Evolutionary conservation across 495 filamentous ascomycete species (phyloP).

Genomic region (Xylaria telfairii): DNA sequence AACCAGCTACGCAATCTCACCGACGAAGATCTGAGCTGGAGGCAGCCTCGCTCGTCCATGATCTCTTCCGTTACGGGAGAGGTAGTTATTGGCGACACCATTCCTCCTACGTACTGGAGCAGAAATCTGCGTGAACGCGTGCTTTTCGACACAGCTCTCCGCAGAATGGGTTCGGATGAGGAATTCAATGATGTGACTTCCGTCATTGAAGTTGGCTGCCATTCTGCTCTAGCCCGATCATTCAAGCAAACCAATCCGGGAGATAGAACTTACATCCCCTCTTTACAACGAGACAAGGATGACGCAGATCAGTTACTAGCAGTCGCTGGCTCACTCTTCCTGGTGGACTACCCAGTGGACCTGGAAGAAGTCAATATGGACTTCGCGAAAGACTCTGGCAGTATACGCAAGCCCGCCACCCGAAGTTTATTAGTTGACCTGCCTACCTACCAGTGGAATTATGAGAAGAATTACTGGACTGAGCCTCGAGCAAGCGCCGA

Average conservation of each 20-base stretch:
- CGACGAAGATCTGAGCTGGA: conserved; percentile 26
- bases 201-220: conserved; percentile 60
- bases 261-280: conserved; percentile 41
- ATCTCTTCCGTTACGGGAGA: conserved; percentile 45
- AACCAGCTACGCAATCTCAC: conserved; percentile 18
- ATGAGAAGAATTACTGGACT: conserved; percentile 46
- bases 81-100: neutral
- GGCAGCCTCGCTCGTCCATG: conserved; percentile 24
- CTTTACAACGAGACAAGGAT: conserved; percentile 45
- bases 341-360: conserved; percentile 20
- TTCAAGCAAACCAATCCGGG: conserved; percentile 46
- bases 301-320: conserved; percentile 41
- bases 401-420: conserved; percentile 25
- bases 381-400: conserved; percentile 2
- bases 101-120: conserved; percentile 48
- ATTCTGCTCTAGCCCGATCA: conserved; percentile 57
- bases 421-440: conserved; percentile 29
- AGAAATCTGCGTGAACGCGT: conserved; percentile 55
- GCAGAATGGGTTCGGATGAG: conserved; percentile 18
- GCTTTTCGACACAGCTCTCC: conserved; percentile 48
- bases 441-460: conserved; percentile 52
- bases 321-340: conserved; percentile 49
- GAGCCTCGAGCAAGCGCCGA: conserved; percentile 47
- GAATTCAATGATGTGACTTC: conserved; percentile 18
- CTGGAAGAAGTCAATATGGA: conserved; percentile 27